Conservation (phyloP, 2,329 filamentous ascomycete species). For the Paracamarosporium sp. region DNA sequence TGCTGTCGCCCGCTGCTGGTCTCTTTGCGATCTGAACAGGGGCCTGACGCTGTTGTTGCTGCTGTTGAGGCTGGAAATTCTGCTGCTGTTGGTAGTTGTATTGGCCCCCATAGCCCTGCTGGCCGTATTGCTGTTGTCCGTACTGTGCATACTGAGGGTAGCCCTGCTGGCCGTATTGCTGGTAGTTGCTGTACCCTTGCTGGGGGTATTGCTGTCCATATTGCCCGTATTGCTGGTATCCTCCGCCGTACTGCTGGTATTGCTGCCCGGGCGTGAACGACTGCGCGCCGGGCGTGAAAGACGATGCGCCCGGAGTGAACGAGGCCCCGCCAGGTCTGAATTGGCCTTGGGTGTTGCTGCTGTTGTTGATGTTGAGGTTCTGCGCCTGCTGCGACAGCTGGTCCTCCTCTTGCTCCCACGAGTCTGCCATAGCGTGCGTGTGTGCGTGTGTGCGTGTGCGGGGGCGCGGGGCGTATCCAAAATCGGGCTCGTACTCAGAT, state of each 20-base stretch:
- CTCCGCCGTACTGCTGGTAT: constrained; percentile 62
- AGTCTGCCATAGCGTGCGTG: constrained; percentile 73
- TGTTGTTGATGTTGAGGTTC: constrained; percentile 37
- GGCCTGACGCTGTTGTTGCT: constrained; percentile 57
- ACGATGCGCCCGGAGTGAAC: constrained; percentile 71
- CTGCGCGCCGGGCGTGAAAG: constrained; percentile 76
- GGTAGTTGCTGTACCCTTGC: constrained; percentile 38
- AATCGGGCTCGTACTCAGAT: constrained; percentile 2
- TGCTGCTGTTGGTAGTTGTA: constrained; percentile 52
- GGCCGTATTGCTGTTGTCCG: constrained; percentile 30
- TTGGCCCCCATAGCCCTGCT: constrained; percentile 31
- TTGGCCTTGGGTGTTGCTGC: constrained; percentile 43
- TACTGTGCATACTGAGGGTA: constrained; percentile 59
- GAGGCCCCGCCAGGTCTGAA: constrained; percentile 29
- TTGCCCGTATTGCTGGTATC: constrained; percentile 34
- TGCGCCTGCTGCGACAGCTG: constrained; percentile 73
- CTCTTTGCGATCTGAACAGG: constrained; percentile 70
- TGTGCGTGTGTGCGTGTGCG: constrained; percentile 23
- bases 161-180: constrained; percentile 58
- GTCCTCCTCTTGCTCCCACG: constrained; percentile 93
- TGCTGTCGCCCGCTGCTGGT: constrained; percentile 57
- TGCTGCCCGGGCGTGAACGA: constrained; percentile 76
- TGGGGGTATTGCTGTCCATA: constrained; percentile 38
- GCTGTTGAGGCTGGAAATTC: constrained; percentile 26
- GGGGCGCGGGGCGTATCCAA: constrained; percentile 8